Percentiles rank a stretch among this genome's conserved stretches.
Evolutionary conservation across 495 filamentous ascomycete genomes (phyloP).

Genomic region (Penicillium subrubescens): DNA sequence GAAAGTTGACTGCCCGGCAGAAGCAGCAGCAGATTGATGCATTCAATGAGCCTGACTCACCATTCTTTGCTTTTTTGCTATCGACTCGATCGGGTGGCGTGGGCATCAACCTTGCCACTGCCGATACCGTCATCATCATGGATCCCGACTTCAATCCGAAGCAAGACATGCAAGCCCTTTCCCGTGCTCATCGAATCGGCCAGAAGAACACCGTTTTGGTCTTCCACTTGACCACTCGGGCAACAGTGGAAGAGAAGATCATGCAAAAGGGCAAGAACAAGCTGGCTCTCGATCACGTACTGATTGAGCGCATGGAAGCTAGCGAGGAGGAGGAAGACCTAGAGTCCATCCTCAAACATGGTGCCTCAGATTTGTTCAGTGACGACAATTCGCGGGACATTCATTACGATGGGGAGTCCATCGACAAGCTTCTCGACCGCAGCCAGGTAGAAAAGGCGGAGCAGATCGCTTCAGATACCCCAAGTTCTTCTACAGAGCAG

Average conservation of each 20-base stretch:
- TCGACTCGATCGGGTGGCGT: constrained; percentile 95
- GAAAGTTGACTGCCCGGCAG: constrained; percentile 72
- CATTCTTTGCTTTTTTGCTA: constrained; percentile 84
- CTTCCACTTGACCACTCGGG: constrained; percentile 89
- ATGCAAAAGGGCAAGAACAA: constrained; percentile 96
- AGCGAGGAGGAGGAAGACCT: constrained; percentile 79
- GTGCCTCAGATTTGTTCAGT: constrained; percentile 82
- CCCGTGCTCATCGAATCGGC: constrained; percentile 91
- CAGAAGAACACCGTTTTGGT: constrained; percentile 95
- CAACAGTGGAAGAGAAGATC: constrained; percentile 91
- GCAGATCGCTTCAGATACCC: constrained; percentile 54
- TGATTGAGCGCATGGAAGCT: constrained; percentile 86
- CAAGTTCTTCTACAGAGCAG: constrained; percentile 50
- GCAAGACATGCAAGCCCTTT: constrained; percentile 94
- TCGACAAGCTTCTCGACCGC: constrained; percentile 88
- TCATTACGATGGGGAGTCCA: constrained; percentile 73
- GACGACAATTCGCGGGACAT: constrained; percentile 69
- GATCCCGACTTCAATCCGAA: constrained; percentile 99
- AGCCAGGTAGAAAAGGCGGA: constrained; percentile 75
- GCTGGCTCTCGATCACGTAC: constrained; percentile 86
- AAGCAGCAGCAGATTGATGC: constrained; percentile 94
- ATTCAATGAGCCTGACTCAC: constrained; percentile 84
- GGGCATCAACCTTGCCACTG: constrained; percentile 95
- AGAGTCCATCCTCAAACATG: constrained; percentile 86
- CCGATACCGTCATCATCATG: constrained; percentile 97